Conservation (phyloP, 225 moss, liverwort and hornwort genomes). For the Physcomitrellopsis africana region DNA sequence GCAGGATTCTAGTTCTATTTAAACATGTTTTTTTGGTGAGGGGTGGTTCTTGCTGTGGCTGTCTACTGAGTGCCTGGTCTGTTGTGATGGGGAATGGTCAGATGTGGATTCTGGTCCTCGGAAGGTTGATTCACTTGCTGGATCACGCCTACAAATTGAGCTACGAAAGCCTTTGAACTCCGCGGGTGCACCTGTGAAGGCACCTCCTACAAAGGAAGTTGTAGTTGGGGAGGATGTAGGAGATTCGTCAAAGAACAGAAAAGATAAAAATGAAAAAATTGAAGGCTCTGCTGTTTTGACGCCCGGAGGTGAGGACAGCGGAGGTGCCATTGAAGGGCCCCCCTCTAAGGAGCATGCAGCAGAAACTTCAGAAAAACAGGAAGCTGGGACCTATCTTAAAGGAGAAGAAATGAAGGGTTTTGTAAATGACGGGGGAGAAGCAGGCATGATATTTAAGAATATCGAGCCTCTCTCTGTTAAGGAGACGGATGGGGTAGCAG, state of each 20-base stretch:
- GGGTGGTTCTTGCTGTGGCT: slow-evolving; percentile 6
- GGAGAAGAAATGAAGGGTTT: slow-evolving; percentile 78
- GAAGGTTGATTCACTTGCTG: slow-evolving; percentile 73
- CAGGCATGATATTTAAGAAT: slow-evolving; percentile 94
- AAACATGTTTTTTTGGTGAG: background rate
- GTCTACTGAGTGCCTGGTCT: slow-evolving; percentile 24
- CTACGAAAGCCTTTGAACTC: slow-evolving; percentile 77
- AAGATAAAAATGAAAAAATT: slow-evolving; percentile 55
- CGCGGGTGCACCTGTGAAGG: slow-evolving; percentile 58
- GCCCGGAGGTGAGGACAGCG: slow-evolving; percentile 76
- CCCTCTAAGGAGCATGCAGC: slow-evolving; percentile 73
- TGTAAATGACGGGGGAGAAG: slow-evolving; percentile 97
- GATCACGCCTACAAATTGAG: slow-evolving; percentile 92
- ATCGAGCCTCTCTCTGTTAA: slow-evolving; percentile 98
- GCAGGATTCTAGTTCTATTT: background rate
- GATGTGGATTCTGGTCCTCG: slow-evolving; percentile 78
- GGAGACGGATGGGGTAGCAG: slow-evolving; percentile 99
- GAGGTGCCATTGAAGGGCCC: slow-evolving; percentile 87
- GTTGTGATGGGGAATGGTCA: slow-evolving; percentile 38
- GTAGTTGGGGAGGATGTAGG: slow-evolving; percentile 56
- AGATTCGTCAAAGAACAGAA: slow-evolving; percentile 72
- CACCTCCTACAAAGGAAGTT: slow-evolving; percentile 47
- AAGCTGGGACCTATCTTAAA: slow-evolving; percentile 66
- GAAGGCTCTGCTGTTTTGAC: slow-evolving; percentile 61
- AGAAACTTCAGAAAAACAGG: slow-evolving; percentile 58